A percentile compares a stretch with the other conserved stretches of the same genome.
These are phyloP conservation scores for Excoecaria agallocha DNA, from an alignment of 345 rosid genomes.

Conservation along the genomic window DNA sequence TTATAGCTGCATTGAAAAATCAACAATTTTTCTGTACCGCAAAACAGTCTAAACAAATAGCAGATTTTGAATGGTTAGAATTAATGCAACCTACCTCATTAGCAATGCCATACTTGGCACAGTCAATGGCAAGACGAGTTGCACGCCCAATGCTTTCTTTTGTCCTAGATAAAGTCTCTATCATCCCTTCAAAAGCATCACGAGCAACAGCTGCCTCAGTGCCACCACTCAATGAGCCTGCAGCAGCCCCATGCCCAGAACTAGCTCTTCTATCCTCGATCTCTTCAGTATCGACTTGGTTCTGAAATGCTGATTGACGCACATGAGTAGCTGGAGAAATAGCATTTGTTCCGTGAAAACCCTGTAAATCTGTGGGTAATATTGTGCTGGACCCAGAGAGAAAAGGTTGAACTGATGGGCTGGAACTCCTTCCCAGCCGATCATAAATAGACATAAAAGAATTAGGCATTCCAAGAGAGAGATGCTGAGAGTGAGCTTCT, in stretches of 20 bases:
- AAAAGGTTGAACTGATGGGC: slow-evolving; percentile 52
- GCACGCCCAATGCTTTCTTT: slow-evolving; percentile 98
- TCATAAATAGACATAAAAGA: slow-evolving; percentile 34
- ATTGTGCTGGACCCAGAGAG: slow-evolving; percentile 39
- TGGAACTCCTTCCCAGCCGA: slow-evolving; percentile 44
- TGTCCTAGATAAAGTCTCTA: slow-evolving; percentile 94
- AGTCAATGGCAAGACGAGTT: slow-evolving; percentile 89
- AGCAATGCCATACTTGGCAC: slow-evolving; percentile 93
- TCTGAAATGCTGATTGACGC: slow-evolving; percentile 40
- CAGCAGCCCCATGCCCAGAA: slow-evolving; percentile 52
- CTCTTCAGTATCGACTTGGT: slow-evolving; percentile 54
- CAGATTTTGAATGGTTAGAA: neutral
- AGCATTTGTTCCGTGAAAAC: slow-evolving; percentile 30
- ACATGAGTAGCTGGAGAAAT: slow-evolving; percentile 49
- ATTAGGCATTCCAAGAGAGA: slow-evolving; percentile 42
- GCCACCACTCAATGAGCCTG: slow-evolving; percentile 77
- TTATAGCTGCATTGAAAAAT: neutral
- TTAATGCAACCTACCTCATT: slow-evolving; percentile 58
- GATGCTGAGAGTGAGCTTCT: slow-evolving; percentile 62
- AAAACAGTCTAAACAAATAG: neutral
- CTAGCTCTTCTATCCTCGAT: slow-evolving; percentile 61
- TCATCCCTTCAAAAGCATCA: slow-evolving; percentile 98
- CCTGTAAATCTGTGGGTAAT: slow-evolving; percentile 42
- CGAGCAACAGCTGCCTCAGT: slow-evolving; percentile 95
- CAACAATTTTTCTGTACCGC: neutral